phyloP scores from a whole-genome alignment of 1,284 basidiomycete genomes.

The Sanguinoderma infundibulare region DNA sequence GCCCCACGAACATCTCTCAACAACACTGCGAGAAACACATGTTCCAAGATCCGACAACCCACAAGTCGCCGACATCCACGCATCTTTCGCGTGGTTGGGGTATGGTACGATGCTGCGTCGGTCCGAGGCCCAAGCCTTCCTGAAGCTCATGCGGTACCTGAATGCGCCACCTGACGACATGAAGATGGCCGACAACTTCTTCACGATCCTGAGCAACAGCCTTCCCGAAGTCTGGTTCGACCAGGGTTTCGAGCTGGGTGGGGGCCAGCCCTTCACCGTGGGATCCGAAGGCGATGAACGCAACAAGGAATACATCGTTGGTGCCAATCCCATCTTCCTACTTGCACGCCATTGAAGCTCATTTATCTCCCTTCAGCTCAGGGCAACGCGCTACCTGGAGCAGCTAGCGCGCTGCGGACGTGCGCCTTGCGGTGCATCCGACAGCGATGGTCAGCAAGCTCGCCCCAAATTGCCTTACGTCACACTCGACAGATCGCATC shows the following conservation, averaged over 20 bases:
- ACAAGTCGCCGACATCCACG: conserved; percentile 44
- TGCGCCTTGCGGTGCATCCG: conserved; percentile 21
- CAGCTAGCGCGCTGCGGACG: conserved; percentile 32
- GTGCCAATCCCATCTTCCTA: conserved; percentile 26
- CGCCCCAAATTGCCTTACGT: conserved; percentile 28
- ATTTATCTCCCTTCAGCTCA: conserved; percentile 34
- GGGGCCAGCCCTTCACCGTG: conserved; percentile 65
- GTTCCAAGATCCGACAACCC: conserved; percentile 18
- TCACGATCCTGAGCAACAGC: conserved; percentile 58
- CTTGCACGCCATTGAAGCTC: conserved; percentile 7
- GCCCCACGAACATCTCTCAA: conserved; percentile 62
- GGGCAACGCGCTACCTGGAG: conserved; percentile 47
- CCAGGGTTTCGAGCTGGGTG: conserved; percentile 61
- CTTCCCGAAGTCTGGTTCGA: conserved; percentile 62
- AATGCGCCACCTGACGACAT: conserved; percentile 52
- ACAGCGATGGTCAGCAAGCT: conserved; percentile 5
- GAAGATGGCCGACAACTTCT: conserved; percentile 77
- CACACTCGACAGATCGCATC: conserved; percentile 14
- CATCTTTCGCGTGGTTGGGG: conserved; percentile 70
- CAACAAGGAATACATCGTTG: conserved; percentile 62
- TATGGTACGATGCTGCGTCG: conserved; percentile 60
- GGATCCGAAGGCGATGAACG: conserved; percentile 60
- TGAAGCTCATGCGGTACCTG: conserved; percentile 49
- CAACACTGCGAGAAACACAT: conserved; percentile 35
- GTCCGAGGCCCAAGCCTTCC: conserved; percentile 49